Conservation (phyloP, 2,329 filamentous ascomycete genomes). For the Bimuria novae-zelandiae region DNA sequence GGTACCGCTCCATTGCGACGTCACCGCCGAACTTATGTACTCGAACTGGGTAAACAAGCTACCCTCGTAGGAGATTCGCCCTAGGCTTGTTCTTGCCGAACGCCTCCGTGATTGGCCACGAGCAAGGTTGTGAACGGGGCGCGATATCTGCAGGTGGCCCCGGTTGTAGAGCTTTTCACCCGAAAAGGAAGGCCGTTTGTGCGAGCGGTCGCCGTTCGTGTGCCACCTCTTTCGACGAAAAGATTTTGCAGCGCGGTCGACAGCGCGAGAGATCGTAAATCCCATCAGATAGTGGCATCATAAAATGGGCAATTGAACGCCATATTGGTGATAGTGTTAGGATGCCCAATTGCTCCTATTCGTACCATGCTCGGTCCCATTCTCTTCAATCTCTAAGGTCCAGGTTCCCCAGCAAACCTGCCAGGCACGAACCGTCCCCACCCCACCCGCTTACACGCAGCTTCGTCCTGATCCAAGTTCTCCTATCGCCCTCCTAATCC, state of each 20-base stretch:
- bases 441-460: background rate
- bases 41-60: background rate
- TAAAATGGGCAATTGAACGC: background rate
- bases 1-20: background rate
- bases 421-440: background rate
- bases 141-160: background rate
- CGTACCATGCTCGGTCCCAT: no score
- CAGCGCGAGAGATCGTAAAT: background rate
- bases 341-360: background rate
- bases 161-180: background rate
- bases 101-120: background rate
- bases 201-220: background rate
- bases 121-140: background rate
- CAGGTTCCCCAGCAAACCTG: no score
- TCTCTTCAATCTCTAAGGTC: no score
- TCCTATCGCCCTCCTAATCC: background rate
- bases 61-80: background rate
- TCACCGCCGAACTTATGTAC: conserved; percentile 3
- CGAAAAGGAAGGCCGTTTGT: conserved; percentile 1
- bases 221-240: background rate
- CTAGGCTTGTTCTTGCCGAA: background rate
- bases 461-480: background rate
- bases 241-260: conserved; percentile 2
- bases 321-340: background rate
- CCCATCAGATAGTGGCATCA: background rate